Percentiles rank a stretch among this genome's conserved stretches.
phyloP scores from a whole-genome alignment of 805 yeast species.

The Kodamaea jinghongensis region DNA sequence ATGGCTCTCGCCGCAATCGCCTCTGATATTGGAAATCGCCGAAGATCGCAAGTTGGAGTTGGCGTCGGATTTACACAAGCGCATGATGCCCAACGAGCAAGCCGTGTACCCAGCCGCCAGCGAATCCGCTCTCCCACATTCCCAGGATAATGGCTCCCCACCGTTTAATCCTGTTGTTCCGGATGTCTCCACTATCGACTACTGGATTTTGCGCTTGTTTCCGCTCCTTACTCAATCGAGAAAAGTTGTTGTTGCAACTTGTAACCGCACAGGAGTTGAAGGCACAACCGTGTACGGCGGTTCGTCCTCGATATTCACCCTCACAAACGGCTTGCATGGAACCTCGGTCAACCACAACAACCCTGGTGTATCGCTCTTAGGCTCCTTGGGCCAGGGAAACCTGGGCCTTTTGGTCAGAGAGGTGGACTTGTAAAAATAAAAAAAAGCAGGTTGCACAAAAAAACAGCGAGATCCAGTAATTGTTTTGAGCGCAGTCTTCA shows the following conservation, averaged over 20 bases:
- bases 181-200: conserved; percentile 52
- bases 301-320: conserved; percentile 54
- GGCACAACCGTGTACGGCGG: conserved; percentile 67
- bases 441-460: too few species aligned
- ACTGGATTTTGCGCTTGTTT: conserved; percentile 71
- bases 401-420: conserved; percentile 68
- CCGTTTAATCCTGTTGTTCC: conserved; percentile 33
- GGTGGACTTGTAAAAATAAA: conserved; percentile 44
- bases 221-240: conserved; percentile 45
- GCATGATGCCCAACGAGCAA: background rate
- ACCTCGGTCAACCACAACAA: conserved; percentile 38
- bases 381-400: conserved; percentile 57
- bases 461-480: too few species aligned
- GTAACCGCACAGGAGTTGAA: conserved; percentile 82
- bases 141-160: background rate
- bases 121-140: background rate
- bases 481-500: background rate
- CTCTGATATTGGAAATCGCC: conserved; percentile 14
- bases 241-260: conserved; percentile 44
- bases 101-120: background rate
- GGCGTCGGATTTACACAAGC: background rate
- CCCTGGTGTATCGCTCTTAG: conserved; percentile 51
- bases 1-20: conserved; percentile 65
- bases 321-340: conserved; percentile 26
- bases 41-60: conserved; percentile 14